phyloP scores from a whole-genome alignment of 495 filamentous ascomycete species.

The Hypoxylon perforatum region DNA sequence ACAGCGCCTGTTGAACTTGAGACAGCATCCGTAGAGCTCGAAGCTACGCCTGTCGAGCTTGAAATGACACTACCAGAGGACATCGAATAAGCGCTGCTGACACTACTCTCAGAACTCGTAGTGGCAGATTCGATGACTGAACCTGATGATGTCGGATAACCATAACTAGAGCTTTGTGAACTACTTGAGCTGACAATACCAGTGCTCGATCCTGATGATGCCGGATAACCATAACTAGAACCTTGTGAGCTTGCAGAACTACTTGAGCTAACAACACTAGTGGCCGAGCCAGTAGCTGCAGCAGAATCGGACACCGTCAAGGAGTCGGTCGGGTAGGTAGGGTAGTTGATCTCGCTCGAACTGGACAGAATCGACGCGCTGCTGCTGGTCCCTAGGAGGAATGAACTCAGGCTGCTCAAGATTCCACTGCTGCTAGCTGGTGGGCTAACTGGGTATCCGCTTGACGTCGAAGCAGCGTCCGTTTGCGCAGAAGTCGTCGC shows the following conservation, averaged over 20 bases:
- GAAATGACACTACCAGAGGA: slow-evolving; percentile 17
- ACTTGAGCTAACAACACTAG: slow-evolving; percentile 10
- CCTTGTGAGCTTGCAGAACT: slow-evolving; percentile 18
- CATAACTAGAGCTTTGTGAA: slow-evolving; percentile 13
- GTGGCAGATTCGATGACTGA: slow-evolving; percentile 2
- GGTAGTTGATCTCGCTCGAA: background rate
- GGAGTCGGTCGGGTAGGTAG: slow-evolving; percentile 2
- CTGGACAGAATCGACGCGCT: slow-evolving; percentile 5
- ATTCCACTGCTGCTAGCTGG: slow-evolving; percentile 36
- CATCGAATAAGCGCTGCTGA: slow-evolving; percentile 15
- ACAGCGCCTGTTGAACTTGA: slow-evolving; percentile 3
- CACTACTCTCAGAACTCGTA: slow-evolving; percentile 19
- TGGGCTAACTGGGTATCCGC: slow-evolving; percentile 30
- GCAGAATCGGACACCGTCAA: slow-evolving; percentile 15
- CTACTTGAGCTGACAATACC: slow-evolving; percentile 12
- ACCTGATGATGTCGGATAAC: slow-evolving; percentile 22
- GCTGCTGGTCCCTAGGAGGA: slow-evolving; percentile 37
- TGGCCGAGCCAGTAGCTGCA: slow-evolving; percentile 1
- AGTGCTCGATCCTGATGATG: slow-evolving; percentile 2
- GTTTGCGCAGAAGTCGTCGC: slow-evolving; percentile 1
- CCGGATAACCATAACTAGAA: slow-evolving; percentile 11
- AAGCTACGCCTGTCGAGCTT: slow-evolving; percentile 1
- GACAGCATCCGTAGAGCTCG: background rate
- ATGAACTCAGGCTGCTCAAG: slow-evolving; percentile 43
- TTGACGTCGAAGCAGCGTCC: background rate